Base-by-base conservation (phyloP, 2,329 filamentous ascomycete species). In the Xylaria sp. region DNA sequence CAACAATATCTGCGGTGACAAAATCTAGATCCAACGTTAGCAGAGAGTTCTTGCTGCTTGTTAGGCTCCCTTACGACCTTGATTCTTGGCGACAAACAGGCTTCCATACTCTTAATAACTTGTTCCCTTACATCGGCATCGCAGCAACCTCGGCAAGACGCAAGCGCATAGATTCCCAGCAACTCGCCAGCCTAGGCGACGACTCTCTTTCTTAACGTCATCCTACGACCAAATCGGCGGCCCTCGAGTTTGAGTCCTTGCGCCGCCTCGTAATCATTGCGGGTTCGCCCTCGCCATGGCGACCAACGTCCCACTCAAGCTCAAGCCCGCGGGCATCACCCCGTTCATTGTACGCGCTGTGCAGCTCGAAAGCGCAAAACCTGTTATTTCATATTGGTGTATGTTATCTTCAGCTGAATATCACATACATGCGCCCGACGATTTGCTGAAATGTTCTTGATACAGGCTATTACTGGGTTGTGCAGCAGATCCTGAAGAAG, bases 381-480 rank as follows among this genome's bases (percentile, higher is more conserved):
- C 96, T 9, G 93, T 96, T 68, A 88, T 98, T 74, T 87, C 94
- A 71, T 99, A 98, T 81, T 98, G 95, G 94, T 96, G 95, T 97
- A 87, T 42, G 70, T 78, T 91, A 87, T 25, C 10, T 59, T 44
- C 25, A 40, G 9, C 55, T 29, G 5, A 35, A 18, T 1, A 12
- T 57, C 5, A 25, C 32, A 16, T n/a, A n/a, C n/a, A 35, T 18
- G 25, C 10, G 58, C 48, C 13, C 2, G 61, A 29, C 2, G 27
- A 44, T 9, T 37, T n/a, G 23, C 62, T 70, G 47, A 66, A 2
- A 32, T 29, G 71, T 74, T 70, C 21, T 9, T 32, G 23, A 16
- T 50, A 47, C 64, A 96, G 93, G 92, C 80, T 91, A 97, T 77
- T 97, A 96, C 81, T 96, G 93, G 86, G 93, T 96, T 29, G 92